Evolutionary conservation across 345 rosid species (phyloP), one percentile per base, ranked within the genome.

Genomic region (Hibiscus tridactylites): DNA sequence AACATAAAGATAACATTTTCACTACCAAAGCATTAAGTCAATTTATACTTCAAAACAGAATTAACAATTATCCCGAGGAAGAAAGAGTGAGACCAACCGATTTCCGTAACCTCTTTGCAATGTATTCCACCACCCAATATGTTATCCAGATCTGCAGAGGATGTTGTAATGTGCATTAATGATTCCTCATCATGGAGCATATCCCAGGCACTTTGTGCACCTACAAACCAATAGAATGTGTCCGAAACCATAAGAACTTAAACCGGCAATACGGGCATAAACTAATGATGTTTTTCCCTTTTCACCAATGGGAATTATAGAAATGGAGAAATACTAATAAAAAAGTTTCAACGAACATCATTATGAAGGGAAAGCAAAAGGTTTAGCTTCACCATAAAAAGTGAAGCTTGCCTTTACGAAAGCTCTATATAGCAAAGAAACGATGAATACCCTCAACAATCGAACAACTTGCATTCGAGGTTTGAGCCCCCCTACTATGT

Each of bases 21-120:
- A 39, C 44, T 39, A 39, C 44, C 10, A 39, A 7, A 39, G 2
- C 44, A 39, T 39, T 39, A 39, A 21, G 42, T 37, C 42, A 37
- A 37, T 6, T 37, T 37, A 37, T 37, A 37, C 42, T 37, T 37
- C 42, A 37, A 37, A 39, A 39, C 44, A 7, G 44, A 39, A 39
- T 39, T 39, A 39, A 39, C 44, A 39, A 7, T 39, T 39, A 39
- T 2, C 44, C 42, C 44, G 44, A 39, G 8, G 44, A 39, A 39
- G 44, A 39, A 39, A 39, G 9, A 39, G 44, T 39, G 44, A 39
- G 2, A 39, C 44, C 44, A 61, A 91, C 97, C 97, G 59, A 94
- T 88, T 81, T 92, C 97, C n/a, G 97, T 91, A 78, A 94, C 96
- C 83, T 91, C 95, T 70, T 80, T 86, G 85, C 97, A 94, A 75